A percentile compares a stretch with the other conserved stretches of the same genome.
Evolutionary conservation across 2,329 filamentous ascomycete genomes (phyloP).

Genomic region (Exophiala oligosperma): DNA sequence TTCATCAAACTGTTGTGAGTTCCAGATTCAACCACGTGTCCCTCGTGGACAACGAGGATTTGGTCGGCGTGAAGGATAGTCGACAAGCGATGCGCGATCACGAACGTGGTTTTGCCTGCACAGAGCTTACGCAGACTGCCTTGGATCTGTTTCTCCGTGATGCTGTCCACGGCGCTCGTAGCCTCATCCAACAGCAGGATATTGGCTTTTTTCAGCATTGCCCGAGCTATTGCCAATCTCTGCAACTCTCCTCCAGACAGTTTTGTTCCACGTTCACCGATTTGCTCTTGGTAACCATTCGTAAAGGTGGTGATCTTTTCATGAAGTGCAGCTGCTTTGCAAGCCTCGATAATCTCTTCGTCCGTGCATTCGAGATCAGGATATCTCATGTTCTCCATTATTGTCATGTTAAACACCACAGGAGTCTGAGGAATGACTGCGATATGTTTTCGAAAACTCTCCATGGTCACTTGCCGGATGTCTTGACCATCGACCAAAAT

Average conservation of each 20-base stretch:
- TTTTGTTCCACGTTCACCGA: conserved; percentile 52
- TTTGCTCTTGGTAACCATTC: conserved; percentile 49
- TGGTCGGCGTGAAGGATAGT: conserved; percentile 55
- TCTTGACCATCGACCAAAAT: conserved; percentile 57
- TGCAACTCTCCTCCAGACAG: conserved; percentile 56
- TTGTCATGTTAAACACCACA: conserved; percentile 62
- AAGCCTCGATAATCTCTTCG: conserved; percentile 60
- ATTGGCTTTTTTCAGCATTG: conserved; percentile 44
- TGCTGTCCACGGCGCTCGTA: conserved; percentile 51
- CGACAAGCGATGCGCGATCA: conserved; percentile 49
- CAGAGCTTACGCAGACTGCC: conserved; percentile 48
- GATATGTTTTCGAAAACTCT: conserved; percentile 58
- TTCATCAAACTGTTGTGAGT: conserved; percentile 60
- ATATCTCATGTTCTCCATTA: conserved; percentile 66
- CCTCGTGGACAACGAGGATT: conserved; percentile 65
- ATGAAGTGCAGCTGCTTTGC: conserved; percentile 63
- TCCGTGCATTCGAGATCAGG: conserved; percentile 62
- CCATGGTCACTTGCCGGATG: conserved; percentile 58
- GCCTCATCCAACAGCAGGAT: conserved; percentile 54
- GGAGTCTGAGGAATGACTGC: conserved; percentile 67
- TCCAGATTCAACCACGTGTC: conserved; percentile 64
- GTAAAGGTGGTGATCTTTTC: conserved; percentile 63
- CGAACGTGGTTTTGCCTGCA: conserved; percentile 52
- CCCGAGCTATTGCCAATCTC: conserved; percentile 49
- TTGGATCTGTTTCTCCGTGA: conserved; percentile 50